phyloP scores from a whole-genome alignment of 305 asterid genomes.

The Fraxinus baroniana region DNA sequence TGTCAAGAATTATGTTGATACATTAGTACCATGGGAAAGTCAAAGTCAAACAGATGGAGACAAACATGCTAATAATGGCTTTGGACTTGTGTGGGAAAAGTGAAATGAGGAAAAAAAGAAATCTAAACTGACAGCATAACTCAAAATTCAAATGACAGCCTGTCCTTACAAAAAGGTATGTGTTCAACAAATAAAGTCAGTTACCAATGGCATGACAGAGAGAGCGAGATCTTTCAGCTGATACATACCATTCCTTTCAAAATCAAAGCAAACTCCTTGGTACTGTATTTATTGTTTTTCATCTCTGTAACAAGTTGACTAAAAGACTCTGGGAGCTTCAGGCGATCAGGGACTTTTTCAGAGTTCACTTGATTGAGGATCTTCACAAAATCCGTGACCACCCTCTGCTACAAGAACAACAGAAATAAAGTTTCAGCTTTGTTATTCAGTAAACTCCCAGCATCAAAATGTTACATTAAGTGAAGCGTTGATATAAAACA shows the following conservation, averaged over 20 bases:
- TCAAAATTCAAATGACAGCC: neutral
- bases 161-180: neutral
- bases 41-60: neutral
- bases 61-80: neutral
- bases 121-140: slow-evolving; percentile 1
- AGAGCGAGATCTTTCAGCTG: slow-evolving; percentile 13
- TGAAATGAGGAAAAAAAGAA: neutral
- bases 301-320: no score
- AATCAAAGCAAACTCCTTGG: no score
- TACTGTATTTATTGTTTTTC: no score
- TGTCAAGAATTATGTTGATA: neutral
- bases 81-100: neutral
- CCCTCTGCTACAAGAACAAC: no score
- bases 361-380: no score
- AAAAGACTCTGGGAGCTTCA: no score
- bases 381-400: no score
- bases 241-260: neutral
- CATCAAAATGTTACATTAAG: no score
- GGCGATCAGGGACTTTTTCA: no score
- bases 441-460: no score
- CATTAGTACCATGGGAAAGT: neutral
- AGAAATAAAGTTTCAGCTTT: no score
- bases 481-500: no score
- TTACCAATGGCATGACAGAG: slow-evolving; percentile 11
- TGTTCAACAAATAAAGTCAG: slow-evolving; percentile 2